Evolutionary conservation across 768 basidiomycete species (phyloP).

Genomic region (Macrolepiota fuliginosa): DNA sequence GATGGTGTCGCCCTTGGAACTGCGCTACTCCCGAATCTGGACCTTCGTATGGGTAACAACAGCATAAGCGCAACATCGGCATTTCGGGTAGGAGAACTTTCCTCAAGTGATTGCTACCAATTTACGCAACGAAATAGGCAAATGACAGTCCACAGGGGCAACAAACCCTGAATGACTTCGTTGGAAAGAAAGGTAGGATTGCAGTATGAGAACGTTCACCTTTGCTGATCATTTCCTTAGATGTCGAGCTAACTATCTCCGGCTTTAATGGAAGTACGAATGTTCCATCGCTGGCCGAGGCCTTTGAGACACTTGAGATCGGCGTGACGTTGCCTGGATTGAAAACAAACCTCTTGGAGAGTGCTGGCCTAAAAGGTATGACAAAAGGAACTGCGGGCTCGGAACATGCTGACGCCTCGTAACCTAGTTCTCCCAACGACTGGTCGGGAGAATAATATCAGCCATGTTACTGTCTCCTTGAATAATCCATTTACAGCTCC

Average conservation of each 20-base stretch:
- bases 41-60: slow-evolving; percentile 60
- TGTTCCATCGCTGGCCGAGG: slow-evolving; percentile 53
- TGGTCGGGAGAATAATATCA: slow-evolving; percentile 58
- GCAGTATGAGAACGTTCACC: background rate
- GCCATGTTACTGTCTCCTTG: slow-evolving; percentile 60
- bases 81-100: slow-evolving; percentile 42
- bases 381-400: background rate
- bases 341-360: slow-evolving; percentile 51
- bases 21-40: slow-evolving; percentile 57
- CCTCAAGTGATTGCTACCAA: background rate
- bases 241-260: slow-evolving; percentile 53
- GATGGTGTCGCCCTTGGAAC: slow-evolving; percentile 57
- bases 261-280: slow-evolving; percentile 62
- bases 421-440: slow-evolving; percentile 59
- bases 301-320: slow-evolving; percentile 60
- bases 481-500: slow-evolving; percentile 66
- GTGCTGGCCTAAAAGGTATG: slow-evolving; percentile 53
- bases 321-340: slow-evolving; percentile 58
- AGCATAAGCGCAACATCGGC: slow-evolving; percentile 44
- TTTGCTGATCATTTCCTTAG: slow-evolving; percentile 24
- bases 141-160: slow-evolving; percentile 58
- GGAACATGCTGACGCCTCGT: background rate
- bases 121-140: slow-evolving; percentile 36
- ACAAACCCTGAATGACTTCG: slow-evolving; percentile 66
- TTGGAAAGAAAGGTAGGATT: slow-evolving; percentile 50